Evolutionary conservation across 2,329 filamentous ascomycete species (phyloP).

Genomic region (Fusarium sp.): DNA sequence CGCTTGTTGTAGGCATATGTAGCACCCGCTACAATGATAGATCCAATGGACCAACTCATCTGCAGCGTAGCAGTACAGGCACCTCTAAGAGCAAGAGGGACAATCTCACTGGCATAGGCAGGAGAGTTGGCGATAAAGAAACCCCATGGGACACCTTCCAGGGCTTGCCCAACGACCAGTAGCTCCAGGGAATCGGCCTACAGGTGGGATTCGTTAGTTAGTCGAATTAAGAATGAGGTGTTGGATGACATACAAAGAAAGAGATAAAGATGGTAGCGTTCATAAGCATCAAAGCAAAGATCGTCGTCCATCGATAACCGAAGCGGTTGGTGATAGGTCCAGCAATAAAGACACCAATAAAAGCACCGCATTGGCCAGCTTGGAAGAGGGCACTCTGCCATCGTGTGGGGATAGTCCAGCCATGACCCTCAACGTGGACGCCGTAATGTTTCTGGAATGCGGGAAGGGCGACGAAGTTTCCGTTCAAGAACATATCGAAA

Average conservation of each 20-base stretch:
- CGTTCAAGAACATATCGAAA: constrained; percentile 62
- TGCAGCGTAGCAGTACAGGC: constrained; percentile 70
- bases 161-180: constrained; percentile 63
- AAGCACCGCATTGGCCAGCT: constrained; percentile 52
- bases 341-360: constrained; percentile 54
- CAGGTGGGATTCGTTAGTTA: neutral
- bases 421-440: constrained; percentile 38
- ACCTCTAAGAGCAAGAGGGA: constrained; percentile 67
- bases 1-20: constrained; percentile 63
- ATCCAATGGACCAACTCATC: constrained; percentile 73
- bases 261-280: constrained; percentile 60
- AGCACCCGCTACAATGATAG: constrained; percentile 69
- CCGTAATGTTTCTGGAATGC: constrained; percentile 56
- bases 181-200: constrained; percentile 53
- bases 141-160: constrained; percentile 72
- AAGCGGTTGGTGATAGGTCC: constrained; percentile 53
- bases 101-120: constrained; percentile 70
- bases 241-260: constrained; percentile 58
- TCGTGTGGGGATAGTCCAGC: constrained; percentile 53
- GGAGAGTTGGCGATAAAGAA: constrained; percentile 73
- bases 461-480: constrained; percentile 58
- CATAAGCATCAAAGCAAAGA: constrained; percentile 54
- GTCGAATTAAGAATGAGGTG: rapidly evolving
- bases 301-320: constrained; percentile 55
- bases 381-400: constrained; percentile 57